Percentiles rank a stretch among this genome's conserved stretches.
Evolutionary conservation across 2,329 filamentous ascomycete genomes (phyloP).

Genomic region (Mariannaea sp.): DNA sequence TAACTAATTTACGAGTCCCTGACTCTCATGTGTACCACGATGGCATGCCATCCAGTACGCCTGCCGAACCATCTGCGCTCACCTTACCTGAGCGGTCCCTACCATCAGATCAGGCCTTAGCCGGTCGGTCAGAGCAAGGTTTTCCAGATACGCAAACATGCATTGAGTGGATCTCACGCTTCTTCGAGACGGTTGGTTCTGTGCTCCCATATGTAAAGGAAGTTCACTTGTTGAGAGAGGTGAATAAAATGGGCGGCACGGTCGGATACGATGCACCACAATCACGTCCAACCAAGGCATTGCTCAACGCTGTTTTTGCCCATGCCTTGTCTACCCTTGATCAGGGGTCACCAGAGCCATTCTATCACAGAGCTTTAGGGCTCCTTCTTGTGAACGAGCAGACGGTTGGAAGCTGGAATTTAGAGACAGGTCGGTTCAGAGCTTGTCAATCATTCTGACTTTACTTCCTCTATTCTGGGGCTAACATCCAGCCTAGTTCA

Average conservation of each 20-base stretch:
- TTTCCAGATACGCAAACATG: constrained; percentile 27
- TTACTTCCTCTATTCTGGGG: neutral
- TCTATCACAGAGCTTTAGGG: constrained; percentile 34
- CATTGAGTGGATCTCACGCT: constrained; percentile 30
- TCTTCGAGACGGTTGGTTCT: constrained; percentile 39
- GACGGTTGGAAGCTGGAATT: constrained; percentile 30
- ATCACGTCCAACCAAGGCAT: constrained; percentile 21
- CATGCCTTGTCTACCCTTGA: constrained; percentile 34
- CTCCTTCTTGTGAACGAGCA: constrained; percentile 34
- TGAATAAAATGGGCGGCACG: constrained; percentile 23
- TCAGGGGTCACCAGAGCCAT: constrained; percentile 31
- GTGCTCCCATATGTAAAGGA: constrained; percentile 36
- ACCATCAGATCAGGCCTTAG: neutral
- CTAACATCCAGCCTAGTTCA: constrained; percentile 33
- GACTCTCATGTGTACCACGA: constrained; percentile 18
- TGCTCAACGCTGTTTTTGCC: constrained; percentile 39
- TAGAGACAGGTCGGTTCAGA: constrained; percentile 26
- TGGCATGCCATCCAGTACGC: constrained; percentile 4
- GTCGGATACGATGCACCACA: constrained; percentile 17
- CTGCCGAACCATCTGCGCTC: constrained; percentile 2
- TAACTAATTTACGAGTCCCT: constrained; percentile 33
- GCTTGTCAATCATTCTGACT: too few relatives aligned
- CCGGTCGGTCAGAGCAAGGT: constrained; percentile 1
- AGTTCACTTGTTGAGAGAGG: constrained; percentile 25
- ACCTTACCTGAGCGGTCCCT: neutral